Base-by-base conservation (phyloP, 768 basidiomycete genomes). In the Butyriboletus loyo region DNA sequence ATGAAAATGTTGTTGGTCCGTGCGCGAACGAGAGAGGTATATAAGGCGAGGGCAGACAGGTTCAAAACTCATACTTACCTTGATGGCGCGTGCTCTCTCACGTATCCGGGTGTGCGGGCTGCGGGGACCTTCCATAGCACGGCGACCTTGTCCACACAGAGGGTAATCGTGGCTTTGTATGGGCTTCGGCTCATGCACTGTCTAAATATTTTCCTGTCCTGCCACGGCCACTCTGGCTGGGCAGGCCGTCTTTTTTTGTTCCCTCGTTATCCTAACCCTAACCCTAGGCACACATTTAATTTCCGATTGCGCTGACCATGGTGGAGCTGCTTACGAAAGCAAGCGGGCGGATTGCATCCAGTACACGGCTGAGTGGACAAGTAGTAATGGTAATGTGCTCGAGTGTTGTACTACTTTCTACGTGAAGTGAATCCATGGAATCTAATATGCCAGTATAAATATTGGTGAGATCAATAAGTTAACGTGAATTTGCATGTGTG, bases 201-300 rank as follows among this genome's bases (percentile, higher is more conserved):
- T 85, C 83, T 76, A 61, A 85, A 86, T 85, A 85, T 86, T 86
- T 86, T 77, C 83, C 84, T 72, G 83, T 85, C 79, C 80, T 74
- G 74, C 78, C 77, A 75, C 77, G 72, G 75, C 73, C 75, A 67
- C 73, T 76, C 75, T 75, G 75, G 75, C 75, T 74, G 74, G 73
- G 73, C 63, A 69, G 75, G 73, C 75, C 68, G 15, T 43, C 40
- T 67, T 72, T 69, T 72, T 72, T 72, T 56, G 51, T 8, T 43
- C 42, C 7, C 28, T 1, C 0, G 0, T 17, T 1, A 3, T 50
- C 7, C 58, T 63, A 67, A 67, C 63, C 60, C 66, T 67, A 67
- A 69, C 65, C 67, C 54, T 64, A 64, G 2, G 5, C 8, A 31
- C 19, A 43, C n/a, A n/a, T n/a, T n/a, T n/a, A n/a, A n/a, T n/a